Evolutionary conservation across 129 eudicot species (phyloP), one percentile per base, ranked within the genome.

Genomic region (Sambucus nigra): DNA sequence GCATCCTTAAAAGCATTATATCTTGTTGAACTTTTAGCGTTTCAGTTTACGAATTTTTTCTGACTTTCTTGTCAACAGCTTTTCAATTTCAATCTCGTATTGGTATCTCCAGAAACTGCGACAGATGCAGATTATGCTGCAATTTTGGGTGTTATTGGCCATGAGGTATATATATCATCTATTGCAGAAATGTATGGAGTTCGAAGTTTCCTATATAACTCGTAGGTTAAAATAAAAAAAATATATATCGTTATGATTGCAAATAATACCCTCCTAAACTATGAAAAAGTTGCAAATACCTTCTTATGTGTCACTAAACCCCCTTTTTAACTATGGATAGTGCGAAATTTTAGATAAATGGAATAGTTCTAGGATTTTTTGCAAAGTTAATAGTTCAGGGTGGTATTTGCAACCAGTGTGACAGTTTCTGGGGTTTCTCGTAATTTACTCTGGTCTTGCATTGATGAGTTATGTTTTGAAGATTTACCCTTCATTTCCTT

Each of bases 61-160:
- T 64, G 16, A 13, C 38, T 56, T 38, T 58, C 21, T 56, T 46
- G 5, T 60, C 17, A 48, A 25, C 79, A 91, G 99, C 79, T 86
- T 47, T 91, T 91, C 74, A 86, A 91, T 60, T 91, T 95, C 53
- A 86, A 63, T 71, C 91, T 86, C 68, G 91, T 91, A 62, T 77
- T 91, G 82, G 99, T 95, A 68, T 91, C 99, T 42, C 95, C 99
- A 10, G 95, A 91, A 69, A 91, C 99, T 41, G 99, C 99, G 23
- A 61, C 94, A 12, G 99, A 91, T 82, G 88, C 82, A 2, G 95
- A 86, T 77, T 91, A 91, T 86, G 99, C 84, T 60, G 87, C 95
- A 45, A 91, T 91, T 61, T 61, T 91, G 68, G 99, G 99, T 64
- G 99, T 86, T 51, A 86, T 80, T 46, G 99, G 99, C 59, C 99